phyloP scores from a whole-genome alignment of 2,329 filamentous ascomycete genomes.

The Ophiocordyceps polyrhachis-furcata region DNA sequence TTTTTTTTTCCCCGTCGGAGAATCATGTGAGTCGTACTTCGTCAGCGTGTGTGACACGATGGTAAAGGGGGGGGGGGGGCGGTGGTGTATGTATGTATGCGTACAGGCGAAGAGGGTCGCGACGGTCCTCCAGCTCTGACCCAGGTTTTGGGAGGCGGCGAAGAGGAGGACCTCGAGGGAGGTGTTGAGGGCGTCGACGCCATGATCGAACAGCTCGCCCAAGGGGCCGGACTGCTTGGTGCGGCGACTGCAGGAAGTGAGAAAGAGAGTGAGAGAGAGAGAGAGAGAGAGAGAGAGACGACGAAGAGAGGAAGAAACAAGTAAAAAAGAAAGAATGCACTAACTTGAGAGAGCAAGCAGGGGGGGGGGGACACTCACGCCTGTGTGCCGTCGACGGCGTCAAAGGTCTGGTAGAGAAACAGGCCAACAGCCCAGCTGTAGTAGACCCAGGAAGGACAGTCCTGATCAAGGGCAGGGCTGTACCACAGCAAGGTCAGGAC shows the following conservation, averaged over 20 bases:
- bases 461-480: conserved; percentile 79
- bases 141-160: conserved; percentile 79
- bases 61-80: background rate
- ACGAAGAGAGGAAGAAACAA: no score
- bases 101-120: conserved; percentile 64
- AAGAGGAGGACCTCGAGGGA: conserved; percentile 87
- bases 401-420: conserved; percentile 96
- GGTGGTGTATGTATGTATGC: conserved; percentile 12
- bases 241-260: conserved; percentile 38
- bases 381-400: conserved; percentile 87
- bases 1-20: background rate
- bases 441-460: conserved; percentile 93
- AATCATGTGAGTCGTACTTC: background rate
- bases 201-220: conserved; percentile 93
- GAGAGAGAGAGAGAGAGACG: background rate
- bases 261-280: background rate
- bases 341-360: background rate
- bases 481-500: conserved; percentile 89
- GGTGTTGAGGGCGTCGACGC: conserved; percentile 92
- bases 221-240: conserved; percentile 85
- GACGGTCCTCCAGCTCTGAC: conserved; percentile 80
- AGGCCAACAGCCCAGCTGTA: conserved; percentile 75
- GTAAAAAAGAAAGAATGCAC: no score
- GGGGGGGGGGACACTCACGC: conserved; percentile 40
- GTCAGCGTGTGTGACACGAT: conserved; percentile 1